A percentile compares a stretch with the other conserved stretches of the same genome.
phyloP scores from a whole-genome alignment of 1,284 basidiomycete genomes.

The Ganoderma multipileum region DNA sequence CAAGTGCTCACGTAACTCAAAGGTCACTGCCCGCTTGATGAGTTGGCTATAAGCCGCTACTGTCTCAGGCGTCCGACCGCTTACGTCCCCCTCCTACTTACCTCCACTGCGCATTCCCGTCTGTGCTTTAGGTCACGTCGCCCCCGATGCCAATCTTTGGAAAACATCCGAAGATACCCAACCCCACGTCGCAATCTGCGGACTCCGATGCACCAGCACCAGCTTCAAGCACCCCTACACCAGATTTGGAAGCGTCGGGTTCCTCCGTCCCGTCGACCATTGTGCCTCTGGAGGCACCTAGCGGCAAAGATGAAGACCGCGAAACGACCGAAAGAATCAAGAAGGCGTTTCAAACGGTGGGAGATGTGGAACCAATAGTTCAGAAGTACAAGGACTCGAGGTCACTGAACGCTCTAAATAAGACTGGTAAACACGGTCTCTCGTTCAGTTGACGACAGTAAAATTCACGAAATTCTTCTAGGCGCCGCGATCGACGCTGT shows the following conservation, averaged over 20 bases:
- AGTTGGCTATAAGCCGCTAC: too few species aligned
- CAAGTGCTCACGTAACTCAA: too few species aligned
- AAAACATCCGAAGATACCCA: background rate
- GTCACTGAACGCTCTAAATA: slow-evolving; percentile 11
- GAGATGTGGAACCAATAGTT: slow-evolving; percentile 7
- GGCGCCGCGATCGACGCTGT: background rate
- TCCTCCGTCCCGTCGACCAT: background rate
- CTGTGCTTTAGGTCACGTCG: background rate
- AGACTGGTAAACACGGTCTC: slow-evolving; percentile 11
- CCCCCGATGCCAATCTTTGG: background rate
- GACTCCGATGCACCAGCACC: background rate
- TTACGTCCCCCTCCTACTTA: background rate
- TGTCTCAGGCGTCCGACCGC: too few species aligned
- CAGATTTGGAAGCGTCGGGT: background rate
- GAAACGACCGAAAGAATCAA: slow-evolving; percentile 13
- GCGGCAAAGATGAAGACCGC: slow-evolving; percentile 8
- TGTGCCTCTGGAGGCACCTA: background rate
- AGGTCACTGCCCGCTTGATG: too few species aligned
- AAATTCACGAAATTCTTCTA: background rate
- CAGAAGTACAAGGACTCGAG: slow-evolving; percentile 16
- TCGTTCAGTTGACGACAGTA: background rate
- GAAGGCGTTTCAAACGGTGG: slow-evolving; percentile 7
- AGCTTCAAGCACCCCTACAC: background rate
- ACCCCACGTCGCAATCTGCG: background rate
- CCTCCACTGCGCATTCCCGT: background rate